Evolutionary conservation across 768 basidiomycete genomes (phyloP).

Genomic region (Leccinum disarticulatum): DNA sequence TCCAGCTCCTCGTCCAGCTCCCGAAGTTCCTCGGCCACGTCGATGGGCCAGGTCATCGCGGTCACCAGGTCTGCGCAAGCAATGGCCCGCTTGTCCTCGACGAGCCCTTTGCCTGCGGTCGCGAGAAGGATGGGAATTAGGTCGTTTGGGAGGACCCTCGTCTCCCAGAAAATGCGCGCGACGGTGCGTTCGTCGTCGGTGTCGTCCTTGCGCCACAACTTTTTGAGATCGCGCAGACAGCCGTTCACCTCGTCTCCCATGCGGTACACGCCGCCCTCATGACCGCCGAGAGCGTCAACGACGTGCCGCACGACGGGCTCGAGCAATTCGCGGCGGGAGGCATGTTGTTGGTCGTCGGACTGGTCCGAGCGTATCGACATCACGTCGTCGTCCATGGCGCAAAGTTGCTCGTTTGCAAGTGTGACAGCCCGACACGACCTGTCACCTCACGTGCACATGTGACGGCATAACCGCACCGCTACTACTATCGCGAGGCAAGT

Average conservation of each 20-base stretch:
- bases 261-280: constrained; percentile 63
- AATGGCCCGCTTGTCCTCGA: constrained; percentile 82
- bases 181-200: constrained; percentile 96
- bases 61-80: constrained; percentile 87
- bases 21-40: constrained; percentile 89
- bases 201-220: constrained; percentile 94
- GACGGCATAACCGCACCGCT: constrained; percentile 3
- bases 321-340: constrained; percentile 53
- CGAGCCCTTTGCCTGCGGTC: constrained; percentile 73
- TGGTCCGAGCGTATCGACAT: constrained; percentile 33
- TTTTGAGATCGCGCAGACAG: constrained; percentile 92
- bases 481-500: background rate
- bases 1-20: constrained; percentile 83
- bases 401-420: background rate
- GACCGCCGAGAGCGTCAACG: constrained; percentile 78
- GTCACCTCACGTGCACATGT: constrained; percentile 30
- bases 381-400: constrained; percentile 33
- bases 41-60: constrained; percentile 99
- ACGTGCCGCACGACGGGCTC: constrained; percentile 70
- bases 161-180: constrained; percentile 88
- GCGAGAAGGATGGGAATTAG: constrained; percentile 80
- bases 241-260: constrained; percentile 81
- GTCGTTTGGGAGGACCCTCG: constrained; percentile 84
- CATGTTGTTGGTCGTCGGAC: constrained; percentile 30
- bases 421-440: constrained; percentile 25